Base-by-base conservation (phyloP, 345 rosid genomes). In the Balakata baccata region DNA sequence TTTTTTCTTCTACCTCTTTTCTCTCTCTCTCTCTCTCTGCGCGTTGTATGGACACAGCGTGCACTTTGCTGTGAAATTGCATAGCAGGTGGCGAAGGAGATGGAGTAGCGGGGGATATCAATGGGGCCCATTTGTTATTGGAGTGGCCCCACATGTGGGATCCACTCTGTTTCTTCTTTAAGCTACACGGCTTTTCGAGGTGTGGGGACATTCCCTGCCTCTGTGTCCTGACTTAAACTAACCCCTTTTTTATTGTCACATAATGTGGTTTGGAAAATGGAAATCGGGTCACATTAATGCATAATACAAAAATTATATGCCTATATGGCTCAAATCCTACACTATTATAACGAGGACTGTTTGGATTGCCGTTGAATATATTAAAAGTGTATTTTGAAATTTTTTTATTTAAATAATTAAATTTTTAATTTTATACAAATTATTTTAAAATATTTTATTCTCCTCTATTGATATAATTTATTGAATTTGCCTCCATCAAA, bases 101-200 rank as follows among this genome's bases (percentile, higher is more conserved):
- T n/a, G 39, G 12, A 49, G 66, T n/a, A 38, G 46, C 66, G 54
- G 11, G 43, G 41, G 58, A 13, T 50, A 3, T 0, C 18, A 50
- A 67, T 78, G 84, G 83, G 85, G 66, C 77, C 57, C 54, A 1
- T 34, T 4, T 18, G 37, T 16, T 12, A 14, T 17, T 18, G 45
- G 69, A 43, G 6, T 41, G 86, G 80, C 39, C 65, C 73, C 37
- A 2, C 4, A n/a, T 6, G 73, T 60, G 75, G 83, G 75, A 14
- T 80, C 89, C 79, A 70, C 60, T 41, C 37, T 88, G 95, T 82
- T 79, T 69, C 86, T 81, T 67, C 87, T 87, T 87, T 84, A 34
- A 79, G 66, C 88, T 80, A 84, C 94, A 90, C 49, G 43, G 71
- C 78, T 88, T 82, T 84, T 68, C 74, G 56, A 38, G 17, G 12